Evolutionary conservation across 2,329 filamentous ascomycete species (phyloP).

Genomic region (Aspergillus fumigatiaffinis): DNA sequence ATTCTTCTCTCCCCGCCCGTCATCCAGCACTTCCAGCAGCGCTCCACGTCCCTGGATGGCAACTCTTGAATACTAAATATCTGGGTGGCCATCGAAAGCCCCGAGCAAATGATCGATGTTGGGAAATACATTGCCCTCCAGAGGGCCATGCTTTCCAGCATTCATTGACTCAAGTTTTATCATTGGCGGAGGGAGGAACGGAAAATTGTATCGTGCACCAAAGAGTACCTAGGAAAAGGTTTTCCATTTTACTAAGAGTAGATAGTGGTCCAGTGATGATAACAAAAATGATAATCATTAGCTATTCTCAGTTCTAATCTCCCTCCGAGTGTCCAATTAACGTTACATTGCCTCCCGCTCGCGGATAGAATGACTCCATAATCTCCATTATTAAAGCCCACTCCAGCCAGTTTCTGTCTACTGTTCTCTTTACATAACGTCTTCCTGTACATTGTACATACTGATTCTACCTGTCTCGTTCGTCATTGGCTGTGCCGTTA

Average conservation of each 20-base stretch:
- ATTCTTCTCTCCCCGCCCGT: not conserved
- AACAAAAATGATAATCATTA: not conserved
- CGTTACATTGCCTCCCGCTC: constrained; percentile 10
- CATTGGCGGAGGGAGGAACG: not conserved
- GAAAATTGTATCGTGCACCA: not conserved
- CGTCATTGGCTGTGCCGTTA: constrained; percentile 10
- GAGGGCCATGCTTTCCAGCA: not conserved
- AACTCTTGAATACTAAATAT: not conserved
- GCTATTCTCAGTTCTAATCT: not conserved
- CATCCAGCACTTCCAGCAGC: too few relatives aligned
- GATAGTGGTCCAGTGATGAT: not conserved
- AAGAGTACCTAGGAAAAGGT: not conserved
- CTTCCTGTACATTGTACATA: constrained; percentile 10
- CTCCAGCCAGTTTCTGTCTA: constrained; percentile 3
- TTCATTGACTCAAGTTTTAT: not conserved
- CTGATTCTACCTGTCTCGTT: constrained; percentile 11
- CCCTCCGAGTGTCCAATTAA: not conserved
- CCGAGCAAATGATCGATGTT: not conserved
- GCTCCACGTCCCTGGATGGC: not conserved
- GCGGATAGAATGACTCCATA: not conserved
- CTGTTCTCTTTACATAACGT: constrained; percentile 24
- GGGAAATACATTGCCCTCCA: not conserved
- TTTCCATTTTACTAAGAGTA: not conserved
- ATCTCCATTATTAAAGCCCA: not conserved
- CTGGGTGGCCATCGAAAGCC: not conserved